Evolutionary conservation across 1,139 yeast species (phyloP).

Genomic region (Candida frijolesensis): DNA sequence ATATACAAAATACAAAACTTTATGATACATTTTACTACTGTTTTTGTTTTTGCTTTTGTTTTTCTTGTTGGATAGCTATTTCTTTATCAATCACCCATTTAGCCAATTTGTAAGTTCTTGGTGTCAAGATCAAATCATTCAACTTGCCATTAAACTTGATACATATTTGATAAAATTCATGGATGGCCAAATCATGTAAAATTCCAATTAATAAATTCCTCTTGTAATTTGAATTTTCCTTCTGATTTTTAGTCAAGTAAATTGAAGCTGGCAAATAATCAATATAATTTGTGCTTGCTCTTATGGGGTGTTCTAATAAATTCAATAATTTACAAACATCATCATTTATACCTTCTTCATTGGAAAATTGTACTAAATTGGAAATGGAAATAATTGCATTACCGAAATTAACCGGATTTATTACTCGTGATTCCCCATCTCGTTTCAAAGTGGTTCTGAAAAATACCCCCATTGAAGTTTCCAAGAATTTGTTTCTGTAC

Average conservation of each 20-base stretch:
- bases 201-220: constrained; percentile 49
- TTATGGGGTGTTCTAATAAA: constrained; percentile 58
- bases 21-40: background rate
- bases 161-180: constrained; percentile 65
- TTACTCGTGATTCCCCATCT: constrained; percentile 61
- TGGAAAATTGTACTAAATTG: constrained; percentile 58
- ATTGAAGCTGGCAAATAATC: constrained; percentile 48
- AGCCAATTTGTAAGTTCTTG: constrained; percentile 66
- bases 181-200: constrained; percentile 63
- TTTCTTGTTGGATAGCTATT: constrained; percentile 48
- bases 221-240: constrained; percentile 19
- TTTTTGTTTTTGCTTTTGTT: constrained; percentile 3
- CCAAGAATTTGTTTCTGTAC: constrained; percentile 19
- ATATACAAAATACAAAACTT: background rate
- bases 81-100: constrained; percentile 73
- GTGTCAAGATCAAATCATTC: constrained; percentile 62
- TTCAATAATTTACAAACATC: constrained; percentile 60
- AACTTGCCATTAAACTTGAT: constrained; percentile 61
- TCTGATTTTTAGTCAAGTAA: constrained; percentile 37
- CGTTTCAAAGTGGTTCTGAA: constrained; percentile 51
- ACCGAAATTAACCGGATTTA: constrained; percentile 60
- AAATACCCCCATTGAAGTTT: constrained; percentile 44
- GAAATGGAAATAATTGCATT: constrained; percentile 66
- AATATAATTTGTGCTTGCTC: constrained; percentile 41
- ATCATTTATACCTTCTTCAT: constrained; percentile 62